Percentiles rank a stretch among this genome's conserved stretches.
Conservation (phyloP, 2,329 filamentous ascomycete genomes). For the Talaromyces pinophilus region DNA sequence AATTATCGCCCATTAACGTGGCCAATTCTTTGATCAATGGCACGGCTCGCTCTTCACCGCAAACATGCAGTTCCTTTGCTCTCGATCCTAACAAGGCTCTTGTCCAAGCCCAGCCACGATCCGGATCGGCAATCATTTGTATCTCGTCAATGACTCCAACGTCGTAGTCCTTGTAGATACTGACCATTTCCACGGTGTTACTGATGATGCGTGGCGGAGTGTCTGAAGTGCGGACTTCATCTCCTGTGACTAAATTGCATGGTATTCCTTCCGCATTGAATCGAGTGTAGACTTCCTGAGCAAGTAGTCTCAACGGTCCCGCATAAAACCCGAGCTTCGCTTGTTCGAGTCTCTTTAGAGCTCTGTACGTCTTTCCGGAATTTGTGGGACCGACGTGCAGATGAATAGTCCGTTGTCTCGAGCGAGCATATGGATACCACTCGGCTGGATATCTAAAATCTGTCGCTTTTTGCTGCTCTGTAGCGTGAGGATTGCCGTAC, state of each 20-base stretch:
- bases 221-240: conserved; percentile 74
- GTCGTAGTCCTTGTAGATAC: conserved; percentile 63
- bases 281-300: conserved; percentile 91
- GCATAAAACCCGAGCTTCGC: conserved; percentile 81
- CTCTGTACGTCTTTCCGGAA: conserved; percentile 96
- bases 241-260: conserved; percentile 84
- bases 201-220: conserved; percentile 65
- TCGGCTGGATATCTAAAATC: conserved; percentile 87
- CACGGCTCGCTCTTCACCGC: conserved; percentile 82
- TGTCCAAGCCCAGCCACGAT: conserved; percentile 93
- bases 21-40: conserved; percentile 76
- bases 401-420: conserved; percentile 79
- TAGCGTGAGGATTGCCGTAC: conserved; percentile 59
- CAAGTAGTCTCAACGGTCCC: conserved; percentile 82
- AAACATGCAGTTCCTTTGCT: conserved; percentile 88
- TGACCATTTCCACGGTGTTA: conserved; percentile 93
- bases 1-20: conserved; percentile 75
- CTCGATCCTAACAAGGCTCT: conserved; percentile 82
- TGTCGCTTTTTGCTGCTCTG: conserved; percentile 66
- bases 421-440: conserved; percentile 85
- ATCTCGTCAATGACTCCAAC: conserved; percentile 98
- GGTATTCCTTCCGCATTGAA: conserved; percentile 74
- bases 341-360: conserved; percentile 78
- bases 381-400: conserved; percentile 96
- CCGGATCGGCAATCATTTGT: conserved; percentile 83